Evolutionary conservation across 495 filamentous ascomycete species (phyloP).

Genomic region (Astrothelium subdiscretum): DNA sequence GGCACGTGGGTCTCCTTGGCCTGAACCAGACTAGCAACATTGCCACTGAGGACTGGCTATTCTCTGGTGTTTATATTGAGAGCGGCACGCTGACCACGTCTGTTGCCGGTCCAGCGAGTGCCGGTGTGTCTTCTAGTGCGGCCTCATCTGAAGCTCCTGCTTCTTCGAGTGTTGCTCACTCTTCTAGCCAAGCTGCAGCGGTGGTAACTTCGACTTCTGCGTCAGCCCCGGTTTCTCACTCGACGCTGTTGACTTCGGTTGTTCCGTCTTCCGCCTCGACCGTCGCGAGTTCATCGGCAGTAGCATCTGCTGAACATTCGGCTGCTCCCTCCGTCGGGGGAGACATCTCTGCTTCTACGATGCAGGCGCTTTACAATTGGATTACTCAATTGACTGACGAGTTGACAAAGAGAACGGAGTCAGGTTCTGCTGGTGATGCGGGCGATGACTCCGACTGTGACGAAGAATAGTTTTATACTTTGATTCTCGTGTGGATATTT

Average conservation of each 20-base stretch:
- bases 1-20: constrained; percentile 62
- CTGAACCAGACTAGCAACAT: constrained; percentile 46
- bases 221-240: not conserved
- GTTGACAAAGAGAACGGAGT: not conserved
- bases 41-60: constrained; percentile 55
- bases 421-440: not conserved
- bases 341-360: not conserved
- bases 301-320: too few species aligned
- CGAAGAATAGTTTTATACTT: not conserved
- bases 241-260: not conserved
- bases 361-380: not conserved
- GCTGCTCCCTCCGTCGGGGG: too few species aligned
- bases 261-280: not conserved
- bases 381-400: not conserved
- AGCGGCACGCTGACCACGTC: constrained; percentile 46
- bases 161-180: not conserved
- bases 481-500: not conserved
- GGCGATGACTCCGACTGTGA: not conserved
- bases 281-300: not conserved
- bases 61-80: constrained; percentile 62
- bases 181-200: not conserved
- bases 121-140: not conserved
- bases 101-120: constrained; percentile 36
- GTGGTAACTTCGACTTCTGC: not conserved
- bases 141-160: too few species aligned